Percentiles rank a stretch among this genome's conserved stretches.
These are phyloP conservation scores for Vigna nakashimae DNA, from an alignment of 306 rosid species.

Conservation along the genomic window DNA sequence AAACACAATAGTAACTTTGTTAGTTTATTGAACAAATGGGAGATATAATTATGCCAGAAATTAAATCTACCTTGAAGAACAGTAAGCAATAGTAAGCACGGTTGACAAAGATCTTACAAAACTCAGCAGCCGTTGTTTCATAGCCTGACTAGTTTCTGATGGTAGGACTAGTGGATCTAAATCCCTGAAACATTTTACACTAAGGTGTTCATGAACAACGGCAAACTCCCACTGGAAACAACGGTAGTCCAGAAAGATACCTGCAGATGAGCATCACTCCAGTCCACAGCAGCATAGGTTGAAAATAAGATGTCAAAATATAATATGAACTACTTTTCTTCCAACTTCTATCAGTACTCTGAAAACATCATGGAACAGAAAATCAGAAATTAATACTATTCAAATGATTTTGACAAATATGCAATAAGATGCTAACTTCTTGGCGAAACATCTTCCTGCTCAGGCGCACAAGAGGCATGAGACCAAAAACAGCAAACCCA, in stretches of 20 bases:
- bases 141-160: slow-evolving; percentile 72
- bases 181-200: slow-evolving; percentile 64
- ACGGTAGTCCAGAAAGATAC: slow-evolving; percentile 49
- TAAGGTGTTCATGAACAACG: slow-evolving; percentile 37
- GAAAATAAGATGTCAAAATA: slow-evolving; percentile 70
- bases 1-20: slow-evolving; percentile 1
- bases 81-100: slow-evolving; percentile 87
- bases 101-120: slow-evolving; percentile 85
- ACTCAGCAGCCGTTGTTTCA: slow-evolving; percentile 76
- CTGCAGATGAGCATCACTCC: slow-evolving; percentile 89
- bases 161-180: slow-evolving; percentile 78
- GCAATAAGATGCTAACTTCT: slow-evolving; percentile 52
- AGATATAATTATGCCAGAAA: slow-evolving; percentile 30
- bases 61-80: slow-evolving; percentile 79
- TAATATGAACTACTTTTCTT: slow-evolving; percentile 68
- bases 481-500: slow-evolving; percentile 85
- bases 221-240: slow-evolving; percentile 31
- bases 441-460: slow-evolving; percentile 69
- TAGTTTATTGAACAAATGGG: not conserved
- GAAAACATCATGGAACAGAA: slow-evolving; percentile 49
- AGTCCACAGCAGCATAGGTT: slow-evolving; percentile 85
- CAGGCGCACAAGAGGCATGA: slow-evolving; percentile 71
- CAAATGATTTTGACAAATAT: slow-evolving; percentile 28
- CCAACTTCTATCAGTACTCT: slow-evolving; percentile 82
- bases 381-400: slow-evolving; percentile 35